phyloP scores from a whole-genome alignment of 371 early-diverging fungal genomes.

The Smittium culicis region DNA sequence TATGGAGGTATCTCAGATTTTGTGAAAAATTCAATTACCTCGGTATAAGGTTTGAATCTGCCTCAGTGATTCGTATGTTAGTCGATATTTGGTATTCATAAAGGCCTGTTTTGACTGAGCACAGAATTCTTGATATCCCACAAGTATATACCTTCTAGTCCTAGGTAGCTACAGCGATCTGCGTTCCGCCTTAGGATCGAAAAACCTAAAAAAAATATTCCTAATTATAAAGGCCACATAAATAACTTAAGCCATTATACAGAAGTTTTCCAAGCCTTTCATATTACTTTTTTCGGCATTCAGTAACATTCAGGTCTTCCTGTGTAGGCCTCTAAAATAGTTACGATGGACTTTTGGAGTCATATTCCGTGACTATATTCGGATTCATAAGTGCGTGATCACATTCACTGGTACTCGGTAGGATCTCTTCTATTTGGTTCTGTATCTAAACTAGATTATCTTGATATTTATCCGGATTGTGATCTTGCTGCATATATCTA shows the following conservation, averaged over 20 bases:
- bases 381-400: conserved; percentile 26
- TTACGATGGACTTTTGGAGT: not conserved
- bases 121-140: too few relatives aligned
- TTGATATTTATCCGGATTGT: conserved; percentile 18
- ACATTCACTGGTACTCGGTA: conserved; percentile 23
- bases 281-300: not conserved
- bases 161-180: too few relatives aligned
- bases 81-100: not conserved
- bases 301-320: not conserved
- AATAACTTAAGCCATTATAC: conserved; percentile 3
- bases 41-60: not conserved
- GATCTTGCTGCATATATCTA: not conserved
- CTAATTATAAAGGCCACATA: conserved; percentile 6
- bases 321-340: not conserved
- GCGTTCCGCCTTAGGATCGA: too few relatives aligned
- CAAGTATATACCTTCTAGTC: too few relatives aligned
- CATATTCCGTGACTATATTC: conserved; percentile 20
- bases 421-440: conserved; percentile 20
- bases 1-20: not conserved
- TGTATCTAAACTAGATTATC: conserved; percentile 18
- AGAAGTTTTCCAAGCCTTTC: conserved; percentile 8
- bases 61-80: too few relatives aligned
- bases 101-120: too few relatives aligned
- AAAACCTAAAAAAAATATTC: too few relatives aligned
- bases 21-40: not conserved